A percentile compares a stretch with the other conserved stretches of the same genome.
phyloP scores from a whole-genome alignment of 1,284 basidiomycete genomes.

The Ustilago crameri region DNA sequence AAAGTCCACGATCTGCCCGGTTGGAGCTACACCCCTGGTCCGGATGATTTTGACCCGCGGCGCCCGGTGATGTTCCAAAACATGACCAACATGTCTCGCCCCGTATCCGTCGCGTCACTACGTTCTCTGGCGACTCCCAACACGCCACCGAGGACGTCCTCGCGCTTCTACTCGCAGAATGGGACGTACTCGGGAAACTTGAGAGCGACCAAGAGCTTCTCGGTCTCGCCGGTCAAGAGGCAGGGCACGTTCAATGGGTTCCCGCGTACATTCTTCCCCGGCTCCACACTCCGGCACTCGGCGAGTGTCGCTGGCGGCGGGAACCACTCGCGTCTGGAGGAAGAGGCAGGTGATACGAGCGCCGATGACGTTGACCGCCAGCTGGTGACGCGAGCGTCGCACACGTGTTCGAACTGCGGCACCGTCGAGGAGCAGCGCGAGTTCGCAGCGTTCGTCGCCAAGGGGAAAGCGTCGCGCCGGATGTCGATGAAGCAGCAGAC shows the following conservation, averaged over 20 bases:
- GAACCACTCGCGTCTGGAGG: background rate
- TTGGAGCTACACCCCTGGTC: background rate
- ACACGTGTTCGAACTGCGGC: constrained; percentile 31
- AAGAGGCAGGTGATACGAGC: constrained; percentile 10
- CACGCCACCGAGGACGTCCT: constrained; percentile 38
- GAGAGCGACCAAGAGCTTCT: constrained; percentile 23
- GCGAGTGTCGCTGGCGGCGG: constrained; percentile 13
- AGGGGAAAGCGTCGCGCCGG: constrained; percentile 39
- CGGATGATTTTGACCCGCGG: constrained; percentile 4
- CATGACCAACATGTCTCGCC: constrained; percentile 33
- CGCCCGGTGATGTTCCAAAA: constrained; percentile 35
- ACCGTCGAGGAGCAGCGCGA: constrained; percentile 20
- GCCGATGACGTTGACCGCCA: constrained; percentile 20
- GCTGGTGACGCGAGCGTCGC: constrained; percentile 12
- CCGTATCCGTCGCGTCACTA: constrained; percentile 37
- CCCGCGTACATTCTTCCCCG: constrained; percentile 26
- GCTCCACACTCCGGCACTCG: constrained; percentile 12
- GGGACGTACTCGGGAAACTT: constrained; percentile 21
- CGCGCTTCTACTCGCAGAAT: constrained; percentile 19
- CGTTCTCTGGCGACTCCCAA: constrained; percentile 31
- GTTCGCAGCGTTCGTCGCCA: constrained; percentile 36
- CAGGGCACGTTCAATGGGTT: constrained; percentile 42
- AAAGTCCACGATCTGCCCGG: constrained; percentile 14
- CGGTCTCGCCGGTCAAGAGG: constrained; percentile 19
- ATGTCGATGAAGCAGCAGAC: constrained; percentile 21